phyloP scores from a whole-genome alignment of 2,329 filamentous ascomycete species.

The Pyrenochaeta sp. region DNA sequence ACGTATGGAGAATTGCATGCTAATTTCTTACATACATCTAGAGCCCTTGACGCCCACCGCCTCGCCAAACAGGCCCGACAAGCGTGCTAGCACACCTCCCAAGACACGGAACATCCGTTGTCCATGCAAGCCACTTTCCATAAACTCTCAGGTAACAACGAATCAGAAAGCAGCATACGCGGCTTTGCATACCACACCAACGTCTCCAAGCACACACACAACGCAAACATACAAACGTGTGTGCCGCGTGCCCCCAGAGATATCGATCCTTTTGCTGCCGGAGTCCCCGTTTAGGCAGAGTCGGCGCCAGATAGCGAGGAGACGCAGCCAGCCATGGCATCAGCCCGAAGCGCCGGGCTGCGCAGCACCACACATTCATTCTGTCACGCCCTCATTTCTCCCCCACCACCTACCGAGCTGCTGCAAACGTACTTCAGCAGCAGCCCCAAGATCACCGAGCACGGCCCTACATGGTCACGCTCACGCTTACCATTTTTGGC shows the following conservation, averaged over 20 bases:
- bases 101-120: constrained; percentile 10
- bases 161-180: constrained; percentile 3
- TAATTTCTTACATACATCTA: constrained; percentile 16
- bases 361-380: constrained; percentile 37
- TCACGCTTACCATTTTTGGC: constrained; percentile 51
- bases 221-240: not conserved
- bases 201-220: not conserved
- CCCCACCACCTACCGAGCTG: constrained; percentile 33
- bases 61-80: constrained; percentile 12
- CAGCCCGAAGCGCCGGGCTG: constrained; percentile 24
- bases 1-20: not conserved
- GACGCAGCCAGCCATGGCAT: constrained; percentile 13
- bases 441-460: constrained; percentile 51
- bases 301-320: not conserved
- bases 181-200: not conserved
- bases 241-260: constrained; percentile 4
- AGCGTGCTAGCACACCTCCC: constrained; percentile 7
- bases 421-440: constrained; percentile 37
- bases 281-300: constrained; percentile 1
- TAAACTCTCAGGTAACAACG: not conserved
- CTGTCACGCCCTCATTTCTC: constrained; percentile 38
- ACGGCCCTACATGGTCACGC: constrained; percentile 51
- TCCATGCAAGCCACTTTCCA: constrained; percentile 5
- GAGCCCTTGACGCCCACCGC: constrained; percentile 18
- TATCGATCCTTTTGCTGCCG: constrained; percentile 1